phyloP scores from a whole-genome alignment of 176 grass and related monocot species.

The Cenchrus purpureus region DNA sequence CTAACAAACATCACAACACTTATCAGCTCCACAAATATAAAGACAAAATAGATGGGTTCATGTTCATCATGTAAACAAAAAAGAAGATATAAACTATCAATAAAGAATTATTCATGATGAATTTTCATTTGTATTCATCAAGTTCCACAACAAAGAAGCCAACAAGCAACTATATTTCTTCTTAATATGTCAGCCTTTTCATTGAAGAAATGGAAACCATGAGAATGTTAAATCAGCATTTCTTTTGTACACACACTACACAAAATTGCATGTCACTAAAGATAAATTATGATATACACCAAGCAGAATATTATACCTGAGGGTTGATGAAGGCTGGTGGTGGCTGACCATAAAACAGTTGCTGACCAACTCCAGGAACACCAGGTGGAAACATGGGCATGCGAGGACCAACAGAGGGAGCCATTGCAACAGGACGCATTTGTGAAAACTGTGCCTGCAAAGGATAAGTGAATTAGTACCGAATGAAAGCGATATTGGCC shows the following conservation, averaged over 20 bases:
- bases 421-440: slow-evolving; percentile 72
- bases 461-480: background rate
- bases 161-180: no score
- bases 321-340: slow-evolving; percentile 77
- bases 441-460: slow-evolving; percentile 87
- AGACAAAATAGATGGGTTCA: background rate
- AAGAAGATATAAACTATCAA: no score
- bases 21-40: background rate
- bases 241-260: background rate
- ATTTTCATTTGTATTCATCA: no score
- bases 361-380: slow-evolving; percentile 81
- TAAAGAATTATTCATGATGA: no score
- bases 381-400: slow-evolving; percentile 86
- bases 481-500: background rate
- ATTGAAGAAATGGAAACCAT: no score
- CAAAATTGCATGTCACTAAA: background rate
- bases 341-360: slow-evolving; percentile 91
- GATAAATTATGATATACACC: background rate
- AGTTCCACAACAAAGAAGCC: no score
- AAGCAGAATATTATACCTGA: slow-evolving; percentile 48
- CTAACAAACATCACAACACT: slow-evolving; percentile 42
- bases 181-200: no score
- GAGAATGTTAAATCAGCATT: no score
- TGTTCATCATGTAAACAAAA: background rate
- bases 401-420: slow-evolving; percentile 70